Base-by-base conservation (phyloP, 345 rosid genomes). In the Boechera divaricarpa region DNA sequence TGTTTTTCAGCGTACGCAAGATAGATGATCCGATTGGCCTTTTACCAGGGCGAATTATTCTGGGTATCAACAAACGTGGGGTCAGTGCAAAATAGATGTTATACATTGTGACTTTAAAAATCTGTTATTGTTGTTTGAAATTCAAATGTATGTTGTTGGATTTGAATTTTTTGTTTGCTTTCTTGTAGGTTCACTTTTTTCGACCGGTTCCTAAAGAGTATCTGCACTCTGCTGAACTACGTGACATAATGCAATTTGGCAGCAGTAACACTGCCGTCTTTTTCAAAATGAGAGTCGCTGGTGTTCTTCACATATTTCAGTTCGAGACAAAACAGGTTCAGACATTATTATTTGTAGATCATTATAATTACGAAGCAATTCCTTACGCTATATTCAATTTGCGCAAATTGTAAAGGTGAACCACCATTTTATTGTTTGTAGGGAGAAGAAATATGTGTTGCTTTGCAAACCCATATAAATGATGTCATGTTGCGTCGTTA, bases 371-470 rank as follows among this genome's bases (percentile, higher is more conserved):
- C 28, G 64, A 21, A 52, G 6, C 58, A 24, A 51, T 31, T 63
- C 18, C 7, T 44, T 49, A 66, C 2, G 3, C 41, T 13, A 45
- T 56, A 29, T 64, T 35, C 3, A 38, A 18, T 65, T 71, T 63
- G 72, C 59, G 26, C 38, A 65, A 72, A 42, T 31, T 65, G 73
- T 65, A 64, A 28, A 12, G 5, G 5, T 69, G 51, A 55, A 52
- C 67, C 48, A 56, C 10, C 44, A 31, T 69, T 82, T 29, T 8
- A 52, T 74, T 45, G 61, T 67, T 16, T 76, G 63, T 77, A 95
- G 99, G 99, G 99, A 79, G 98, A 95, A 82, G 99, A 95, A 83
- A 88, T 95, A 57, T 92, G 98, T 86, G 98, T 95, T 66, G 98
- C 99, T 73, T 90, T 95, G 72, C 99, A 95, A 82, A 95, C 99